A percentile compares a stretch with the other conserved stretches of the same genome.
Conservation (phyloP, 2,329 filamentous ascomycete species). For the Fusarium irregulare region DNA sequence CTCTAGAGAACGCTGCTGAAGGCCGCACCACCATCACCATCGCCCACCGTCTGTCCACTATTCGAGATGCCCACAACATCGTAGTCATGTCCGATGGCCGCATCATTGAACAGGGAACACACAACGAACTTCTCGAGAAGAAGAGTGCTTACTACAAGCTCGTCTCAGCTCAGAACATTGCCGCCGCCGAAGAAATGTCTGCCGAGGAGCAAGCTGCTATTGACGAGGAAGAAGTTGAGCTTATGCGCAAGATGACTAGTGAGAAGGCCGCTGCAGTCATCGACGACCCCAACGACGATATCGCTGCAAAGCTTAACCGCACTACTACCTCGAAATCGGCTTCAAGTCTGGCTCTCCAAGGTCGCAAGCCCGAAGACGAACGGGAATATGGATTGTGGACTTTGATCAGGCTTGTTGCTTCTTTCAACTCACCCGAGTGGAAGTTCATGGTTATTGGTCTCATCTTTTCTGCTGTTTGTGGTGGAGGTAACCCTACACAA, state of each 20-base stretch:
- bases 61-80: conserved; percentile 94
- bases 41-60: conserved; percentile 93
- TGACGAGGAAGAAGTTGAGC: conserved; percentile 61
- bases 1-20: conserved; percentile 84
- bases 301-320: conserved; percentile 67
- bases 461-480: conserved; percentile 79
- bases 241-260: conserved; percentile 61
- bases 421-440: conserved; percentile 82
- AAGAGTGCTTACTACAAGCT: conserved; percentile 83
- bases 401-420: conserved; percentile 80
- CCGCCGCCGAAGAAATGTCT: conserved; percentile 65
- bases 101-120: conserved; percentile 94
- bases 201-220: conserved; percentile 63
- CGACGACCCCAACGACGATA: conserved; percentile 72
- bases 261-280: conserved; percentile 56
- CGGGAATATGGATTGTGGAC: conserved; percentile 77
- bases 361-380: conserved; percentile 60
- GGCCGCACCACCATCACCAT: conserved; percentile 96
- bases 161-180: conserved; percentile 88
- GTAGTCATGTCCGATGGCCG: conserved; percentile 87
- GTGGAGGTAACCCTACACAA: conserved; percentile 78
- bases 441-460: conserved; percentile 78
- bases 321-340: conserved; percentile 67
- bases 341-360: conserved; percentile 77
- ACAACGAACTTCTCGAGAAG: conserved; percentile 78